Conservation (phyloP, 441 rosid genomes). For the Gossypium lobatum region DNA sequence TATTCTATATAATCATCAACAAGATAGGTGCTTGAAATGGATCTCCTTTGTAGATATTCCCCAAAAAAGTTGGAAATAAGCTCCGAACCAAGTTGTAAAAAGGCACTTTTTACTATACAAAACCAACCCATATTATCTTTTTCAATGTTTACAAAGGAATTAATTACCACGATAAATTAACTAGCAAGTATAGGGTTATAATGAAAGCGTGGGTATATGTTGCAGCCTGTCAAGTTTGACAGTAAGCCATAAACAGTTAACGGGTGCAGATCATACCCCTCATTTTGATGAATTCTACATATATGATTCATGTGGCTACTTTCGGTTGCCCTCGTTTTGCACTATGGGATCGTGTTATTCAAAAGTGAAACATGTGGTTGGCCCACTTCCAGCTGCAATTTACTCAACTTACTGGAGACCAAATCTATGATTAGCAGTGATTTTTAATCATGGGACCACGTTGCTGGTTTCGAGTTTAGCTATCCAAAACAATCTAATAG, state of each 20-base stretch:
- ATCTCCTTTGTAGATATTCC: conserved; percentile 2
- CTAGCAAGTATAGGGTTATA: background rate
- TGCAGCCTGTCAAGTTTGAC: conserved; percentile 14
- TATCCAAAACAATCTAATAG: background rate
- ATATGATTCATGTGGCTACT: background rate
- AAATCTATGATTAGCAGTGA: conserved; percentile 10
- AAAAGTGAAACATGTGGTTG: conserved; percentile 9
- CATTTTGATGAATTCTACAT: background rate
- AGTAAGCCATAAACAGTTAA: background rate
- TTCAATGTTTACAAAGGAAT: background rate
- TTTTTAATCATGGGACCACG: background rate
- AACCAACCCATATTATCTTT: background rate
- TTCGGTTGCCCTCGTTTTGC: conserved; percentile 10
- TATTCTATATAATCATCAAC: conserved; percentile 24
- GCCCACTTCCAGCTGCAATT: conserved; percentile 10
- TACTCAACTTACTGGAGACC: background rate
- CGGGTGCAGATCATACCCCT: background rate
- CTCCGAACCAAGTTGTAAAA: background rate
- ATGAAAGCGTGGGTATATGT: background rate
- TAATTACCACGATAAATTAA: background rate
- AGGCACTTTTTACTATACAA: background rate
- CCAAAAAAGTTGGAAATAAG: conserved; percentile 5
- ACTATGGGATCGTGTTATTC: background rate
- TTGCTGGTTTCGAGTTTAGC: conserved; percentile 1
- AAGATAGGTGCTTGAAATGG: conserved; percentile 7